A percentile compares a stretch with the other conserved stretches of the same genome.
These are phyloP conservation scores for Acacia concinna DNA, from an alignment of 331 rosid genomes.

Conservation along the genomic window DNA sequence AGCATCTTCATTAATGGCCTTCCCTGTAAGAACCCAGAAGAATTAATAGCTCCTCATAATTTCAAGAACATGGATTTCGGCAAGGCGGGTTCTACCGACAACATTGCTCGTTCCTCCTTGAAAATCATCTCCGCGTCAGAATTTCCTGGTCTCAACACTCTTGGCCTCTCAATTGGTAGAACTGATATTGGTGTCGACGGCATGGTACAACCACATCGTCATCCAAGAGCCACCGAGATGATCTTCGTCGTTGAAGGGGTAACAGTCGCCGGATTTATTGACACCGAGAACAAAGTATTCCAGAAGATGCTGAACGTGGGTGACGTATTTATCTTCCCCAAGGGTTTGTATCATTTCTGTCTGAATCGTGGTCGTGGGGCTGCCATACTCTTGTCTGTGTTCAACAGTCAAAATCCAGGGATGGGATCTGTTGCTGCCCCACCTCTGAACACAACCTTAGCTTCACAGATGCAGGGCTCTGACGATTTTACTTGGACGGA, in stretches of 20 bases:
- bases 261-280: conserved; percentile 55
- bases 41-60: conserved; percentile 43
- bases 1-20: conserved; percentile 65
- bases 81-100: conserved; percentile 43
- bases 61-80: conserved; percentile 60
- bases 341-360: conserved; percentile 64
- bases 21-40: conserved; percentile 58
- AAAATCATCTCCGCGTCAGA: conserved; percentile 55
- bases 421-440: conserved; percentile 28
- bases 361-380: conserved; percentile 45
- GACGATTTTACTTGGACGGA: conserved; percentile 19
- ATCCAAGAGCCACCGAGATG: conserved; percentile 77
- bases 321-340: conserved; percentile 76
- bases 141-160: conserved; percentile 70
- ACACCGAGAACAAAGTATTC: conserved; percentile 51
- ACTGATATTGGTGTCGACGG: conserved; percentile 63
- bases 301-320: conserved; percentile 45
- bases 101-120: conserved; percentile 35
- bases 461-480: conserved; percentile 15
- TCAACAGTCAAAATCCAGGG: conserved; percentile 81
- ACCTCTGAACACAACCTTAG: conserved; percentile 27
- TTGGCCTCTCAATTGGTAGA: conserved; percentile 74
- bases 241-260: conserved; percentile 54
- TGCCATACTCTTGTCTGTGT: conserved; percentile 59
- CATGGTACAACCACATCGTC: conserved; percentile 51